phyloP scores from a whole-genome alignment of 1,139 yeast species.

The Magnusiomyces sp. region DNA sequence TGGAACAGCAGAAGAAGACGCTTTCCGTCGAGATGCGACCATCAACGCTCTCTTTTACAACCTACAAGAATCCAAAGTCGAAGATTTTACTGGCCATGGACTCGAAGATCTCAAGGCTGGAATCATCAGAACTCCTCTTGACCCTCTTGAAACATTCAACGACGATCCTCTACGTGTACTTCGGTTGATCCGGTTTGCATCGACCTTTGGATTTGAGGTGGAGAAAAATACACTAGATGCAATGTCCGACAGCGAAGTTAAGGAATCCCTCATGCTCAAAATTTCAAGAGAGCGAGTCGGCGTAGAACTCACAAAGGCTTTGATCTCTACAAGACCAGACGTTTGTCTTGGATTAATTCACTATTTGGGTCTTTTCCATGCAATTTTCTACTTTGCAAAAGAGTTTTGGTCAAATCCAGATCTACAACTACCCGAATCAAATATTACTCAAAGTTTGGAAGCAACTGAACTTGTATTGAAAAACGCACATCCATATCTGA shows the following conservation, averaged over 20 bases:
- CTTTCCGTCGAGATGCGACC: constrained; percentile 89
- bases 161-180: constrained; percentile 92
- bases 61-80: constrained; percentile 55
- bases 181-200: constrained; percentile 76
- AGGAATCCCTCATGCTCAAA: constrained; percentile 52
- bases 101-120: constrained; percentile 61
- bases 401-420: too few species aligned
- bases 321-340: constrained; percentile 53
- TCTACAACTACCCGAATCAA: not conserved
- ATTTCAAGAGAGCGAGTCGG: constrained; percentile 91
- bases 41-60: constrained; percentile 83
- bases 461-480: not conserved
- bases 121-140: constrained; percentile 76
- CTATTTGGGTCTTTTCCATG: constrained; percentile 44
- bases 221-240: constrained; percentile 53
- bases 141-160: constrained; percentile 71
- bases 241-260: constrained; percentile 56
- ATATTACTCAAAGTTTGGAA: not conserved
- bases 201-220: constrained; percentile 61
- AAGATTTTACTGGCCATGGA: constrained; percentile 77
- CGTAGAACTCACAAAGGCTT: constrained; percentile 68
- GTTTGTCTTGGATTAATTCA: constrained; percentile 57
- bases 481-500: not conserved
- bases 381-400: constrained; percentile 41
- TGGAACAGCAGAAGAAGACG: constrained; percentile 91